These are phyloP conservation scores for Omphalotus olearius DNA, from an alignment of 1,284 basidiomycete species.

Conservation along the genomic window DNA sequence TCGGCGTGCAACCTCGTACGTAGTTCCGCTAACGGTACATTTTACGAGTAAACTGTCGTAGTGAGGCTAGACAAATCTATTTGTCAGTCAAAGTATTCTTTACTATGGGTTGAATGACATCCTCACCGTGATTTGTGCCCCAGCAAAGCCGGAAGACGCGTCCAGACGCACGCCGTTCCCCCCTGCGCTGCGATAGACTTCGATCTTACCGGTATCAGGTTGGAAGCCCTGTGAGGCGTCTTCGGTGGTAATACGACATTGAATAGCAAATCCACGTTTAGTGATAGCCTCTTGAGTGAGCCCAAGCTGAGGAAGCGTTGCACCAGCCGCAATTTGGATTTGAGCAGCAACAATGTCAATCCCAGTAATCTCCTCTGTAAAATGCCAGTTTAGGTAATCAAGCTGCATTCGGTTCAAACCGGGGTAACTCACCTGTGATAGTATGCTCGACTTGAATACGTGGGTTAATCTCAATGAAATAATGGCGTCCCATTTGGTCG, in stretches of 20 bases:
- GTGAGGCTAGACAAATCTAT: conserved; percentile 64
- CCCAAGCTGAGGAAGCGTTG: conserved; percentile 92
- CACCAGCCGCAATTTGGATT: conserved; percentile 98
- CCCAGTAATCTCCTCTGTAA: conserved; percentile 92
- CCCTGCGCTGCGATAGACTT: conserved; percentile 97
- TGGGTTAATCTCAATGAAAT: conserved; percentile 99
- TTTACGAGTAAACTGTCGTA: conserved; percentile 99
- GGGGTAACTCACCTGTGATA: conserved; percentile 68
- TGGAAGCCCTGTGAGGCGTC: conserved; percentile 91
- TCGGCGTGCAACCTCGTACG: conserved; percentile 96
- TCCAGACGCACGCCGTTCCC: conserved; percentile 99
- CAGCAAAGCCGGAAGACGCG: conserved; percentile 96
- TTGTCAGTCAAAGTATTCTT: not conserved
- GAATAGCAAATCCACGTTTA: conserved; percentile 96
- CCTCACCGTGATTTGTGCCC: conserved; percentile 94
- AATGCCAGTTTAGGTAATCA: conserved; percentile 1
- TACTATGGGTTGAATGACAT: not conserved
- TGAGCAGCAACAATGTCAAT: conserved; percentile 98
- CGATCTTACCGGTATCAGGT: conserved; percentile 98
- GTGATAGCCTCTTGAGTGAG: conserved; percentile 96
- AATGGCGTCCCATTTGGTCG: conserved; percentile 92
- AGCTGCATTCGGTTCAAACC: not conserved
- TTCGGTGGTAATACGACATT: conserved; percentile 99
- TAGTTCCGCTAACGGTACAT: conserved; percentile 93
- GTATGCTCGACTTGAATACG: conserved; percentile 99